Percentiles rank a stretch among this genome's conserved stretches.
Evolutionary conservation across 371 early-diverging fungal genomes (phyloP).

Genomic region (Mortierella sp.): DNA sequence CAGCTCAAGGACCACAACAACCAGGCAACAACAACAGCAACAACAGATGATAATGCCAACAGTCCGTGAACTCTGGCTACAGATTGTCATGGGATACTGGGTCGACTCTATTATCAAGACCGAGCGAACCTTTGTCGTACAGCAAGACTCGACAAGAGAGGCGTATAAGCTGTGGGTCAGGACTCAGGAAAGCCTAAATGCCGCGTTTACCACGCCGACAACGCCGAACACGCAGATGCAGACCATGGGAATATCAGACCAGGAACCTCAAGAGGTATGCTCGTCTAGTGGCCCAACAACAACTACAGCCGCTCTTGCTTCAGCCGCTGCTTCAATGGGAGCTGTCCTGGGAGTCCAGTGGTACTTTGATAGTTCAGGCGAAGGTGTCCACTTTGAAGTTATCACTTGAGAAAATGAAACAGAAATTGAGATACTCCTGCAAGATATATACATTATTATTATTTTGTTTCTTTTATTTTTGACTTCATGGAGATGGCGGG

Average conservation of each 20-base stretch:
- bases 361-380: slow-evolving; percentile 5
- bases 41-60: slow-evolving; percentile 2
- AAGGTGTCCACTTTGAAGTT: slow-evolving; percentile 2
- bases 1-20: neutral
- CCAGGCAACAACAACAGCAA: neutral
- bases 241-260: too few species aligned
- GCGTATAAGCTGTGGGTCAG: slow-evolving; percentile 24
- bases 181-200: slow-evolving; percentile 18
- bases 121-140: neutral
- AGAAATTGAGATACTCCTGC: neutral
- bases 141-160: neutral
- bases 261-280: neutral
- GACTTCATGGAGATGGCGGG: neutral
- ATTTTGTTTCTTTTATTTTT: neutral
- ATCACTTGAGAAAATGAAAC: neutral
- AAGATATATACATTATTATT: neutral
- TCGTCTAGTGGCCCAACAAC: neutral
- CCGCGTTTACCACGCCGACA: neutral
- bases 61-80: slow-evolving; percentile 31
- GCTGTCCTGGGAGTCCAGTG: slow-evolving; percentile 32
- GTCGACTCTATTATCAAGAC: slow-evolving; percentile 13
- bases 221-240: neutral
- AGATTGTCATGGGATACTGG: slow-evolving; percentile 39
- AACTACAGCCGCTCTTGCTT: neutral
- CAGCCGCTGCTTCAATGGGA: slow-evolving; percentile 12